Evolutionary conservation across 2,329 filamentous ascomycete genomes (phyloP).

Genomic region (Tolypocladium tundrense): DNA sequence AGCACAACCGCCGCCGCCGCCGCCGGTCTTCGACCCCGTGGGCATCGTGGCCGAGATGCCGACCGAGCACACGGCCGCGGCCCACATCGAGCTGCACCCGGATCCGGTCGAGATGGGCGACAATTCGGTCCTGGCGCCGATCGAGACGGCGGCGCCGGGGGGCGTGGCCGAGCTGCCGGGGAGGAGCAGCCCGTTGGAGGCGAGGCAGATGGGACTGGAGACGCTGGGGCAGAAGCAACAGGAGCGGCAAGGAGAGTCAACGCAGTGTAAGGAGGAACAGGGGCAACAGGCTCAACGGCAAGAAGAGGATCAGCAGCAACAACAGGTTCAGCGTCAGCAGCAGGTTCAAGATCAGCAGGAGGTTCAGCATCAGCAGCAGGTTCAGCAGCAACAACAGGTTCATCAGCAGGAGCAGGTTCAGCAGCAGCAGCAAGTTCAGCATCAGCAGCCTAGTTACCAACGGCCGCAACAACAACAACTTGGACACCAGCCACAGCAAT

Average conservation of each 20-base stretch:
- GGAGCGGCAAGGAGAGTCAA: slow-evolving; percentile 1
- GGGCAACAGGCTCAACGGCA: background rate
- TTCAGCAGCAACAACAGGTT: background rate
- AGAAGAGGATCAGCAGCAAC: too few species aligned
- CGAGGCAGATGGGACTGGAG: background rate
- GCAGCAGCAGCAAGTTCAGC: background rate
- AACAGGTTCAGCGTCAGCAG: too few species aligned
- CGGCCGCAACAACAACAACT: background rate
- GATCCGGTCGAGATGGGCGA: slow-evolving; percentile 34
- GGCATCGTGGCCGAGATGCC: slow-evolving; percentile 37
- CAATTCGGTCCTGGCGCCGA: slow-evolving; percentile 23
- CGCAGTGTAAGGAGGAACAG: background rate
- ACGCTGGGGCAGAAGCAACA: background rate
- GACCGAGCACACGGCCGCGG: slow-evolving; percentile 29
- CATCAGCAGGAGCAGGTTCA: slow-evolving; percentile 1
- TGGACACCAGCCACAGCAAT: too few species aligned
- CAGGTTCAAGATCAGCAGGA: too few species aligned
- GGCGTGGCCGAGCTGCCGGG: slow-evolving; percentile 28
- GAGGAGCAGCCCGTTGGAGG: slow-evolving; percentile 18
- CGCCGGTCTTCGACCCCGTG: slow-evolving; percentile 24
- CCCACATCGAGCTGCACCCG: slow-evolving; percentile 31
- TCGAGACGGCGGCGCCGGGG: slow-evolving; percentile 16
- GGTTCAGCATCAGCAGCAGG: background rate
- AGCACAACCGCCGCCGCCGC: slow-evolving; percentile 3
- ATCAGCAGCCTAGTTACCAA: background rate